Conservation (phyloP, 306 rosid genomes). For the Acacia acuminata region DNA sequence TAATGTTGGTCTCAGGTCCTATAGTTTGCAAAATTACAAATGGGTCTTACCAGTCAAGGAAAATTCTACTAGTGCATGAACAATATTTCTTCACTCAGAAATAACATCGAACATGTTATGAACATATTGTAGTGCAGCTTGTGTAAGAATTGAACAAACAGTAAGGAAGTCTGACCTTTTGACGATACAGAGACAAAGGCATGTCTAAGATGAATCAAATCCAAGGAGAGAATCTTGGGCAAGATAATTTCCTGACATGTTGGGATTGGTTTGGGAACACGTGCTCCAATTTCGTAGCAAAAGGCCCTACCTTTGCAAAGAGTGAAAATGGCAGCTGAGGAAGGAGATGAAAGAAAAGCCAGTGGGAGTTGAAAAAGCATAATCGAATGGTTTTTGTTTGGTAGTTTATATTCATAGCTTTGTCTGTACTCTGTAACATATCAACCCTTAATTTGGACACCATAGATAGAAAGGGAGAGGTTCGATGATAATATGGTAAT, state of each 20-base stretch:
- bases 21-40: neutral
- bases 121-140: neutral
- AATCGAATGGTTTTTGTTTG: slow-evolving; percentile 18
- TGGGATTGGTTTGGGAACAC: neutral
- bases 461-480: slow-evolving; percentile 19
- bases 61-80: neutral
- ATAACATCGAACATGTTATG: neutral
- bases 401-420: neutral
- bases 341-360: neutral
- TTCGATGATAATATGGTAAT: neutral
- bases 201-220: neutral
- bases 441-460: slow-evolving; percentile 58
- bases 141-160: too few relatives aligned
- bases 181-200: neutral
- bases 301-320: neutral
- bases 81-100: neutral
- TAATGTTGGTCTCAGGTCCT: neutral
- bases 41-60: neutral
- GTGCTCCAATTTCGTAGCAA: neutral
- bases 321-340: slow-evolving; percentile 49
- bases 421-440: neutral
- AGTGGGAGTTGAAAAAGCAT: slow-evolving; percentile 22
- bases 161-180: neutral
- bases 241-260: neutral
- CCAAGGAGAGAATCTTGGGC: neutral